A percentile compares a stretch with the other conserved stretches of the same genome.
Evolutionary conservation across 306 rosid species (phyloP).

Genomic region (Cicer pinnatifidum): DNA sequence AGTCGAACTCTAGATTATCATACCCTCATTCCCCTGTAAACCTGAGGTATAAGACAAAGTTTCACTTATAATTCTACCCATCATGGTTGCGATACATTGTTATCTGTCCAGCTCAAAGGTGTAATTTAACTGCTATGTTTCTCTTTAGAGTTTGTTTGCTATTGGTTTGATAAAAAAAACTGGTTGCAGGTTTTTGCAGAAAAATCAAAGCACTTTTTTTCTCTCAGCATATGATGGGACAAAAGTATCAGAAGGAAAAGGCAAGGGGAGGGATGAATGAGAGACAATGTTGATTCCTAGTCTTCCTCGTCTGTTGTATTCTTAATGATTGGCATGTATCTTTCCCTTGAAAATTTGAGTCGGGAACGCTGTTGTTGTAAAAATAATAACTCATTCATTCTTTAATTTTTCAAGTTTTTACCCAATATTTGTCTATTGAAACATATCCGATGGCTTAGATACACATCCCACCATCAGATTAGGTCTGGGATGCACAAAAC

Average conservation of each 20-base stretch:
- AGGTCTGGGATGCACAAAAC: slow-evolving; percentile 22
- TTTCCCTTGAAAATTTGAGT: slow-evolving; percentile 41
- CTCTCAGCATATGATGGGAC: slow-evolving; percentile 69
- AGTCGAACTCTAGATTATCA: too few relatives aligned
- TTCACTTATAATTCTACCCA: neutral
- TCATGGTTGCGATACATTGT: slow-evolving; percentile 12
- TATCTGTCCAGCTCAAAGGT: slow-evolving; percentile 5
- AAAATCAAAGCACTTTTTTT: slow-evolving; percentile 73
- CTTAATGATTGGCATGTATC: slow-evolving; percentile 40
- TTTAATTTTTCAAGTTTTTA: slow-evolving; percentile 42
- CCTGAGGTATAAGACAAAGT: too few relatives aligned
- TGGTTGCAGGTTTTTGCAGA: slow-evolving; percentile 81
- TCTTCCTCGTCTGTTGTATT: slow-evolving; percentile 44
- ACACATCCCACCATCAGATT: slow-evolving; percentile 2
- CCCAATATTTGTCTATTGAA: slow-evolving; percentile 1
- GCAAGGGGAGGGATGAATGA: slow-evolving; percentile 75
- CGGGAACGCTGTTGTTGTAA: slow-evolving; percentile 58
- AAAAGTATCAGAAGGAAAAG: slow-evolving; percentile 68
- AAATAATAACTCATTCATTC: slow-evolving; percentile 61
- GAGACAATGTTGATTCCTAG: slow-evolving; percentile 30
- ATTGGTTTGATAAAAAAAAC: slow-evolving; percentile 29
- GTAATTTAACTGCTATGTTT: slow-evolving; percentile 2
- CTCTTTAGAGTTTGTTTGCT: slow-evolving; percentile 24
- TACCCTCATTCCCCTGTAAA: too few relatives aligned
- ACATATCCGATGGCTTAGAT: slow-evolving; percentile 26